Conservation (phyloP, 2,329 filamentous ascomycete species). For the Fusarium sp. region DNA sequence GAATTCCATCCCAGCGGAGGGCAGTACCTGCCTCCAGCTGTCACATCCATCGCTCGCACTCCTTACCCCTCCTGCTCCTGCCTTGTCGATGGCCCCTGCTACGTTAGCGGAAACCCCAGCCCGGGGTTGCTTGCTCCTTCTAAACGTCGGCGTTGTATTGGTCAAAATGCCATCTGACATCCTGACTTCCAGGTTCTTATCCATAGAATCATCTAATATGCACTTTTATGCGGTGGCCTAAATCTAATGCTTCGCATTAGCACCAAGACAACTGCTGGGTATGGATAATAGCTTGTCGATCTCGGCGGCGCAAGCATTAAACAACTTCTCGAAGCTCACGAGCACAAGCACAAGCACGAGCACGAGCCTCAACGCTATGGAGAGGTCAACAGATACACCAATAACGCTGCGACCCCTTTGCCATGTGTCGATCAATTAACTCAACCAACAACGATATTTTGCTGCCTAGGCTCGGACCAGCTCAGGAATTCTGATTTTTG, state of each 20-base stretch:
- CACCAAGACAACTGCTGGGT: neutral
- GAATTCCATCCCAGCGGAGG: neutral
- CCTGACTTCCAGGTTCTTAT: neutral
- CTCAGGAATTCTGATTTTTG: neutral
- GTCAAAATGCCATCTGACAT: neutral
- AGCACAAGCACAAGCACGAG: slow-evolving; percentile 24
- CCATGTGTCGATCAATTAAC: slow-evolving; percentile 13
- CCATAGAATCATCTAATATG: slow-evolving; percentile 1
- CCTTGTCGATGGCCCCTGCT: slow-evolving; percentile 4
- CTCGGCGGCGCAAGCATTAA: slow-evolving; percentile 15
- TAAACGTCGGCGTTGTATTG: neutral
- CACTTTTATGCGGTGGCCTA: slow-evolving; percentile 26
- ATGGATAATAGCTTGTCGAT: neutral
- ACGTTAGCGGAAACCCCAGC: neutral
- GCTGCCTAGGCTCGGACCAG: slow-evolving; percentile 27
- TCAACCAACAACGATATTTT: slow-evolving; percentile 9
- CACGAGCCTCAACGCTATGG: slow-evolving; percentile 29
- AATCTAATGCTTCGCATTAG: slow-evolving; percentile 30
- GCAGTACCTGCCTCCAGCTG: neutral
- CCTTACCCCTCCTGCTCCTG: slow-evolving; percentile 24
- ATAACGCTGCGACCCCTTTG: neutral
- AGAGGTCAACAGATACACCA: slow-evolving; percentile 8
- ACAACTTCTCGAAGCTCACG: slow-evolving; percentile 8
- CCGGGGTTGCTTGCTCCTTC: neutral
- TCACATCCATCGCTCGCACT: slow-evolving; percentile 7